A percentile compares a stretch with the other conserved stretches of the same genome.
Conservation (phyloP, 1,139 yeast genomes). For the Pichiaceae sp. region DNA sequence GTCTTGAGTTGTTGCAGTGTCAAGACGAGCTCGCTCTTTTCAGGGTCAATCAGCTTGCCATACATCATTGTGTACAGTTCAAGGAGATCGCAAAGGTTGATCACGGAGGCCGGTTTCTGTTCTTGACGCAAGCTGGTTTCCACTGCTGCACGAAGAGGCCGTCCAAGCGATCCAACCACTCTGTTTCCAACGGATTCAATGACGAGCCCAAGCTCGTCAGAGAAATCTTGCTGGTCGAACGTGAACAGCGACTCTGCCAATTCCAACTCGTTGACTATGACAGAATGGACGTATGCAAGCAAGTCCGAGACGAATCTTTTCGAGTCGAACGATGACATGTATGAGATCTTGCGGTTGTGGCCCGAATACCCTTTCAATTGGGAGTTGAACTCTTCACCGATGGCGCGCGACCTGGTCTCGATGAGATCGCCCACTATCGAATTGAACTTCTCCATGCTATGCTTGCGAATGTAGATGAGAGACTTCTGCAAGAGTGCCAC, state of each 20-base stretch:
- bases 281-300: constrained; percentile 80
- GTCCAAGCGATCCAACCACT: constrained; percentile 40
- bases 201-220: constrained; percentile 23
- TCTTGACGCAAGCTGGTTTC: constrained; percentile 68
- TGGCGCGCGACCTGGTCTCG: constrained; percentile 45
- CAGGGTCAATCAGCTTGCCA: constrained; percentile 31
- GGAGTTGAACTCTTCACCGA: constrained; percentile 50
- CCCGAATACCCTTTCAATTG: constrained; percentile 36
- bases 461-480: constrained; percentile 19
- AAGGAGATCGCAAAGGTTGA: constrained; percentile 54
- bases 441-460: constrained; percentile 31
- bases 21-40: constrained; percentile 13
- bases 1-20: constrained; percentile 19
- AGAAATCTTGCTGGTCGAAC: constrained; percentile 21
- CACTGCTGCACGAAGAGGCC: constrained; percentile 44
- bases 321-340: constrained; percentile 72
- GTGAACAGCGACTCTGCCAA: constrained; percentile 50
- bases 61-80: constrained; percentile 68
- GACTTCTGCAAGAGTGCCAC: constrained; percentile 20
- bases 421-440: constrained; percentile 50
- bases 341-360: constrained; percentile 33
- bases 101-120: constrained; percentile 43
- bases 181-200: constrained; percentile 33
- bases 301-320: constrained; percentile 78
- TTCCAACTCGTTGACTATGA: constrained; percentile 86